These are phyloP conservation scores for Nicotiana tabacum DNA, from an alignment of 257 asterid genomes.

Conservation along the genomic window DNA sequence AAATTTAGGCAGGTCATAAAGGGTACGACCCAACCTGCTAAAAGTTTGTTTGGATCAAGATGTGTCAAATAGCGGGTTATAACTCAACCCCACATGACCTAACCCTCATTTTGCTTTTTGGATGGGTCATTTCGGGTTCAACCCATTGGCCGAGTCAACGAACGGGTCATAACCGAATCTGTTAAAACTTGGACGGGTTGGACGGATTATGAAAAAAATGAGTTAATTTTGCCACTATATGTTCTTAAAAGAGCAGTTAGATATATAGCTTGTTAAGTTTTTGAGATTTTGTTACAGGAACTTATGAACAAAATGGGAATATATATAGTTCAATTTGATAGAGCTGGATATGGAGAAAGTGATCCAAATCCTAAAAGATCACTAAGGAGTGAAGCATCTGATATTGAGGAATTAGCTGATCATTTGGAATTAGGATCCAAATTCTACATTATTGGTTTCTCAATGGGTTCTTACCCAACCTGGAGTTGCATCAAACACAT, in stretches of 20 bases:
- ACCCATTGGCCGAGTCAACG: background rate
- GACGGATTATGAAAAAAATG: no score
- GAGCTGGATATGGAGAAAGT: slow-evolving; percentile 97
- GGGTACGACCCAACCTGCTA: background rate
- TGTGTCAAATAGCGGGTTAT: background rate
- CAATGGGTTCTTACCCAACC: slow-evolving; percentile 71
- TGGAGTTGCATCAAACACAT: slow-evolving; percentile 78
- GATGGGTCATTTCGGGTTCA: background rate
- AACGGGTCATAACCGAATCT: background rate
- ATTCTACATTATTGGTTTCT: slow-evolving; percentile 68
- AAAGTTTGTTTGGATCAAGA: background rate
- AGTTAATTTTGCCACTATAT: no score
- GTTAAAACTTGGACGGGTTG: no score
- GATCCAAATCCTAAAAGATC: slow-evolving; percentile 79
- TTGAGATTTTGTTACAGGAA: slow-evolving; percentile 34
- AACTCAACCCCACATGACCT: background rate
- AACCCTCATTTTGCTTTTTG: background rate
- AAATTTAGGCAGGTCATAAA: background rate
- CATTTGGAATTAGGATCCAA: slow-evolving; percentile 57
- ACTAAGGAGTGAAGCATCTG: slow-evolving; percentile 68
- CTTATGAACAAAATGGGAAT: slow-evolving; percentile 55
- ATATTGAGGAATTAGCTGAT: slow-evolving; percentile 84
- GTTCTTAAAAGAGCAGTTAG: background rate
- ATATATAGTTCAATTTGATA: slow-evolving; percentile 56
- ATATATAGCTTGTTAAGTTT: background rate